These are phyloP conservation scores for Aspergillus hancockii DNA, from an alignment of 495 filamentous ascomycete genomes.

Conservation along the genomic window DNA sequence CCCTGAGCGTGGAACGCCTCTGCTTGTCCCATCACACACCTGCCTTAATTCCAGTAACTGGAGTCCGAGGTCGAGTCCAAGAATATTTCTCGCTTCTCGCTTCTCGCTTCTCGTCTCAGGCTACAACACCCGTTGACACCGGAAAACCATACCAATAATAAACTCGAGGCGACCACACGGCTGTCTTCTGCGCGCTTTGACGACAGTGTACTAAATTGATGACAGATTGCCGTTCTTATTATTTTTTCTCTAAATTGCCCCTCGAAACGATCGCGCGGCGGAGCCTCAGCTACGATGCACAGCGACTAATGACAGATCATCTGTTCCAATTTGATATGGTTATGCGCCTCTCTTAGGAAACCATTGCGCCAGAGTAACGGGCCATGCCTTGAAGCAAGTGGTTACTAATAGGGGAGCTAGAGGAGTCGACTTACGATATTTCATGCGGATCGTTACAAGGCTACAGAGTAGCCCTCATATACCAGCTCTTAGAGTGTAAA, in stretches of 20 bases:
- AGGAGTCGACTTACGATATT: constrained; percentile 1
- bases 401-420: not conserved
- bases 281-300: not conserved
- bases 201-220: not conserved
- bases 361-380: not conserved
- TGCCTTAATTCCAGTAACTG: not conserved
- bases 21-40: too few relatives aligned
- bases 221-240: not conserved
- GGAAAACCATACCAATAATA: not conserved
- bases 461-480: not conserved
- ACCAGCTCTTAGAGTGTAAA: not conserved
- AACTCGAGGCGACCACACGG: not conserved
- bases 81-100: not conserved
- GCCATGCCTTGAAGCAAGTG: constrained; percentile 3
- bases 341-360: constrained; percentile 2
- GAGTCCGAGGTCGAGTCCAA: not conserved
- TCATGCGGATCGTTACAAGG: not conserved
- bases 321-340: not conserved
- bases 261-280: not conserved
- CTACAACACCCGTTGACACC: not conserved
- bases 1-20: not conserved
- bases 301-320: not conserved
- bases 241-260: not conserved
- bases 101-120: not conserved
- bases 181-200: not conserved